Conservation (phyloP, 805 yeast species). For the Candida namnaoensis region DNA sequence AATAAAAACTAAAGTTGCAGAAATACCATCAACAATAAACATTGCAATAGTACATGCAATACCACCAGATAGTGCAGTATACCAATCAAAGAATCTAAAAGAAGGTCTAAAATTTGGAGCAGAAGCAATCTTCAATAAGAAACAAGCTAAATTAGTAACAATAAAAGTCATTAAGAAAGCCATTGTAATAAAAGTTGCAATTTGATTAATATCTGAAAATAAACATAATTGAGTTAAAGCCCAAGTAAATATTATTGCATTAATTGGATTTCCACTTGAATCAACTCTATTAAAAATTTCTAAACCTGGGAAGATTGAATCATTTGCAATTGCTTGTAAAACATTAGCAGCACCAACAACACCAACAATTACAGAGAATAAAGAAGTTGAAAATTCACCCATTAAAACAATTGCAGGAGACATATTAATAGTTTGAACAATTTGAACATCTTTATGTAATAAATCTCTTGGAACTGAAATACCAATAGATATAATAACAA, state of each 20-base stretch:
- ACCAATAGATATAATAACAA: constrained; percentile 81
- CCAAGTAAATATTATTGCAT: constrained; percentile 72
- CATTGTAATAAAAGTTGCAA: constrained; percentile 95
- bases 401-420: constrained; percentile 60
- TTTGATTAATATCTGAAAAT: constrained; percentile 85
- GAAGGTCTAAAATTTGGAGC: constrained; percentile 99
- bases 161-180: constrained; percentile 94
- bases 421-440: constrained; percentile 73
- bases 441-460: constrained; percentile 70
- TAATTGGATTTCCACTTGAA: constrained; percentile 44
- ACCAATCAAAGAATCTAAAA: constrained; percentile 74
- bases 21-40: constrained; percentile 89
- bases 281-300: constrained; percentile 45
- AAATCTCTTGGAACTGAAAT: constrained; percentile 72
- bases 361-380: constrained; percentile 92
- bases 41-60: constrained; percentile 67
- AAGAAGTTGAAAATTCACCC: constrained; percentile 89
- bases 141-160: constrained; percentile 91
- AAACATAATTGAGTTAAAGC: constrained; percentile 74
- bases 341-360: constrained; percentile 92
- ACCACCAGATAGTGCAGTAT: constrained; percentile 76
- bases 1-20: constrained; percentile 70
- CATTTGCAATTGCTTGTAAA: constrained; percentile 85
- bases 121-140: constrained; percentile 74
- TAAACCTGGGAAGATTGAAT: constrained; percentile 78